Evolutionary conservation across 192 early-diverging fungal species (phyloP), one percentile per base, ranked within the genome.

Genomic region (Coemansia javaensis): DNA sequence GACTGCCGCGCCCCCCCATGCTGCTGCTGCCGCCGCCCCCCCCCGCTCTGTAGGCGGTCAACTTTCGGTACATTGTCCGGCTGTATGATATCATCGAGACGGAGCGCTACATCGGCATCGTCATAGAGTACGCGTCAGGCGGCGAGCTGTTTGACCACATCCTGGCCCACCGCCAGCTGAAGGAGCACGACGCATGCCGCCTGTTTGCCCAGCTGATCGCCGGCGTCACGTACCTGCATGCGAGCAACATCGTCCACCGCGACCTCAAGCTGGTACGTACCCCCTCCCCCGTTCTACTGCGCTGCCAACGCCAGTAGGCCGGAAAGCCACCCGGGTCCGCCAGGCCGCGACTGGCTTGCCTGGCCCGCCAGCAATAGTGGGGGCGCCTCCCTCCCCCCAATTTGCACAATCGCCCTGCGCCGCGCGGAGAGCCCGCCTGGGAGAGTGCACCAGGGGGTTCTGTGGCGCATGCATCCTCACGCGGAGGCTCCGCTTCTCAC

Each of bases 111-210:
- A 94, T 99, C 68, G 96, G 96, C 31, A 94, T 99, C 56, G 87
- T 97, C 21, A 85, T 97, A 63, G 92, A 97, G 70, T 96, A 90
- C 62, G 94, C 93, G 31, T 93, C 91, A 46, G 90, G 90, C 50
- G 93, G 95, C 28, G 95, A 98, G 71, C 75, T 98, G 35, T 98
- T 98, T 66, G 95, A 98, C 66, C 86, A 97, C 71, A 95, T 98
- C 54, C 80, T 98, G 34, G 90, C 91, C 0, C 93, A 91, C 56
- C 83, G 89, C 13, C 93, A 93, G 59, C 77, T 98, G 32, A 90
- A 87, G 58, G 95, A 98, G 58, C 70, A 75, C 38, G 95, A 98
- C 44, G 91, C 95, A 0, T 83, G 87, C 45, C 81, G 86, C 32
- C 76, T 95, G 41, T 97, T 98, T 78, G 88, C 91, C 16, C 95